These are phyloP conservation scores for Raphanus sativus DNA, from an alignment of 345 rosid genomes.

Conservation along the genomic window DNA sequence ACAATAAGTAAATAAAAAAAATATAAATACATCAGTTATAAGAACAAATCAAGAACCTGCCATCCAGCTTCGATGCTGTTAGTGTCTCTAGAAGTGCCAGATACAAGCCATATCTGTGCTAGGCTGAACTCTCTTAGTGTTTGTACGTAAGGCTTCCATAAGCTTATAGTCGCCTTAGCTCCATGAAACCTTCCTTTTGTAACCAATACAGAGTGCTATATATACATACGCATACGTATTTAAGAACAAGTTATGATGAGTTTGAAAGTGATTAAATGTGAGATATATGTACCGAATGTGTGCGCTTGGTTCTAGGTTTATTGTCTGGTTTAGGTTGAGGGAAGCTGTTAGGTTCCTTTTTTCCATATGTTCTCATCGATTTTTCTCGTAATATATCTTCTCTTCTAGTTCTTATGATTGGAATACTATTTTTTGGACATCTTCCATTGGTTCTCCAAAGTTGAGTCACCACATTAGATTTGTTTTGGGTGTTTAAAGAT, in stretches of 20 bases:
- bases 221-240: not conserved
- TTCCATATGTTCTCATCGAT: not conserved
- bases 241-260: not conserved
- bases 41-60: not conserved
- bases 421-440: conserved; percentile 8
- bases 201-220: not conserved
- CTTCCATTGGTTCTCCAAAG: not conserved
- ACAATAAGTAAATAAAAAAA: not conserved
- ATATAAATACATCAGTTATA: not conserved
- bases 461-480: not conserved
- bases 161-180: not conserved
- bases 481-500: not conserved
- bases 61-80: not conserved
- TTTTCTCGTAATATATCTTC: not conserved
- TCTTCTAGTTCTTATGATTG: not conserved
- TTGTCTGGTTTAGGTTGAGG: not conserved
- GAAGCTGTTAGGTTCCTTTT: not conserved
- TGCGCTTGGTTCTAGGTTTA: not conserved
- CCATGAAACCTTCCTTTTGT: not conserved
- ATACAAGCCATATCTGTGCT: not conserved
- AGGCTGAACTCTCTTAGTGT: not conserved
- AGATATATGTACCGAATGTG: not conserved
- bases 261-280: not conserved
- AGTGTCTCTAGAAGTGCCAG: not conserved
- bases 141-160: conserved; percentile 10